Conservation (phyloP, 352 stramenopile species). For the Phytophthora multivora region DNA sequence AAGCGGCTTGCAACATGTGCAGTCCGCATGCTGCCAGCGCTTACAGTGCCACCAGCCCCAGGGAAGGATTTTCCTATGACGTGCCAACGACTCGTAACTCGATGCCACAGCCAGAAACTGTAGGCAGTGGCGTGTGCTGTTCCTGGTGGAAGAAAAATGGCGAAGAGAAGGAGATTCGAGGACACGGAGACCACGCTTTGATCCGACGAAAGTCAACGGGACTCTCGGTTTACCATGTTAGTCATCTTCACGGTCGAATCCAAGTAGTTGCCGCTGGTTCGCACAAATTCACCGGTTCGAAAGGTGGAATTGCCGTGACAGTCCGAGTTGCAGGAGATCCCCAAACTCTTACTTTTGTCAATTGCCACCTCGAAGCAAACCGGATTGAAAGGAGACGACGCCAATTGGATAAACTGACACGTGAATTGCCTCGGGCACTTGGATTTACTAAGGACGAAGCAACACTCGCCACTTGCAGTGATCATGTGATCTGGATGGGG, state of each 20-base stretch:
- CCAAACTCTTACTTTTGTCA: constrained; percentile 68
- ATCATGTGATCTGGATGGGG: constrained; percentile 83
- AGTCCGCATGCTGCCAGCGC: constrained; percentile 11
- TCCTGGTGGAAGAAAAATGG: constrained; percentile 20
- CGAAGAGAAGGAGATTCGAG: constrained; percentile 50
- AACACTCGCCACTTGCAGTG: constrained; percentile 55
- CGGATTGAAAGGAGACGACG: constrained; percentile 47
- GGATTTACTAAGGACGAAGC: constrained; percentile 5
- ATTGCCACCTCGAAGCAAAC: constrained; percentile 77
- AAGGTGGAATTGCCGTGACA: constrained; percentile 62
- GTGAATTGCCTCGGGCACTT: constrained; percentile 52
- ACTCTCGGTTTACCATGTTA: constrained; percentile 60
- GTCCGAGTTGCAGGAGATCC: constrained; percentile 47
- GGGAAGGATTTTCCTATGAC: constrained; percentile 14
- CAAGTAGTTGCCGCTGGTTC: constrained; percentile 52
- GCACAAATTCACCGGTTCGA: constrained; percentile 72
- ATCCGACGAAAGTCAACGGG: constrained; percentile 71
- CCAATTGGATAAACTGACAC: constrained; percentile 57
- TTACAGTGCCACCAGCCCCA: constrained; percentile 11
- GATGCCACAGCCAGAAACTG: not conserved
- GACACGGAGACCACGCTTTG: constrained; percentile 66
- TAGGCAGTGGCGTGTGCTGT: not conserved
- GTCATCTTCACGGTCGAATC: constrained; percentile 39
- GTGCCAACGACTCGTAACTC: not conserved
- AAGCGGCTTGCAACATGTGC: constrained; percentile 10